Evolutionary conservation across 2,329 filamentous ascomycete genomes (phyloP), one percentile per base, ranked within the genome.

Genomic region (Cercospora citrullina): DNA sequence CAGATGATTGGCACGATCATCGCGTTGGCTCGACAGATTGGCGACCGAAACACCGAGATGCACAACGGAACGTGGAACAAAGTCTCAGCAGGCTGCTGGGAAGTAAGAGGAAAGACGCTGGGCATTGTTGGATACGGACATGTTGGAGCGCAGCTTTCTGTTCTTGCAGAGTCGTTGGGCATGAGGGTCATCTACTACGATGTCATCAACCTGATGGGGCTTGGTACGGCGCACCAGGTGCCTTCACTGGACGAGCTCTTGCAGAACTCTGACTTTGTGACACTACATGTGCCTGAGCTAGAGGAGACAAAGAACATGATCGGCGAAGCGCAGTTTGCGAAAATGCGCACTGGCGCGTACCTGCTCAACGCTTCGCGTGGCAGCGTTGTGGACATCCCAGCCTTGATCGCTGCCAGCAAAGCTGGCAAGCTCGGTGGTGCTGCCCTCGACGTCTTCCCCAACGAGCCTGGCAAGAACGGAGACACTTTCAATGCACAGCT

Each of bases 101-200:
- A 99, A 80, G 93, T 98, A 75, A 90, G 95, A 75, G 95, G 95
- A 79, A 99, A 99, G 86, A 98, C 94, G 53, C 86, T 99, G 63
- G 95, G 92, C 70, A 98, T 99, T 76, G 89, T 99, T 72, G 95
- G 95, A 31, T 99, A 99, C 77, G 95, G 95, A 70, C 95, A 99
- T 79, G 98, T 99, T 78, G 95, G 95, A 70, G 94, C 93, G 62
- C 95, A 99, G 81, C 84, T 99, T 71, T 98, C 94, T 0, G 95
- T 99, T 51, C 84, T 99, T 71, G 94, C 95, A 30, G 95, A 99
- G 81, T 89, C 94, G 26, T 97, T 99, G 93, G 95, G 95, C 60
- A 97, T 99, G 94, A 89, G 87, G 16, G 95, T 99, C 76, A 94
- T 98, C 75, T 99, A 97, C 85, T 98, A 96, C 80, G 95, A 99